Conservation (phyloP, 352 stramenopile species). For the Phytophthora quininea region DNA sequence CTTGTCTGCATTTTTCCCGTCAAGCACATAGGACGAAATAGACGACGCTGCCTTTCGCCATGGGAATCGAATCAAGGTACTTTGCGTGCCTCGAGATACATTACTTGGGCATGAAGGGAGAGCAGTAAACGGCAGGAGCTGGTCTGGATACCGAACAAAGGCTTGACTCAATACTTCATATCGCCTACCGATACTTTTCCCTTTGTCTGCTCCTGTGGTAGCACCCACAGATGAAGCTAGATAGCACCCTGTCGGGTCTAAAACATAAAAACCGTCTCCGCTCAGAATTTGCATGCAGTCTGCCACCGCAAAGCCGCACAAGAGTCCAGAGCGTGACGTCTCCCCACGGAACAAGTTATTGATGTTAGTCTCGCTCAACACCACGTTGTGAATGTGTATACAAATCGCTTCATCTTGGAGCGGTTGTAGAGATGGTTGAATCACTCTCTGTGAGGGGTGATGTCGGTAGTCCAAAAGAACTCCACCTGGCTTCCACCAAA, state of each 20-base stretch:
- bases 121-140: constrained; percentile 72
- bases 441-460: constrained; percentile 68
- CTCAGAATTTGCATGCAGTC: constrained; percentile 85
- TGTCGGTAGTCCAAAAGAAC: constrained; percentile 74
- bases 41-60: constrained; percentile 55
- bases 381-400: constrained; percentile 69
- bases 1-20: constrained; percentile 28
- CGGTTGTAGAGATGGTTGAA: constrained; percentile 71
- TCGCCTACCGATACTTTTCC: constrained; percentile 40
- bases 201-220: constrained; percentile 9
- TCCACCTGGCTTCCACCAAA: constrained; percentile 60
- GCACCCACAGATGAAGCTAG: constrained; percentile 31
- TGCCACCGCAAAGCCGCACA: constrained; percentile 67
- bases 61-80: constrained; percentile 76
- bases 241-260: constrained; percentile 71
- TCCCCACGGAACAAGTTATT: constrained; percentile 59
- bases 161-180: constrained; percentile 69
- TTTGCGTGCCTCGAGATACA: constrained; percentile 46
- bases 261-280: constrained; percentile 73
- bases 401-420: constrained; percentile 76
- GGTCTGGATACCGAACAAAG: constrained; percentile 75
- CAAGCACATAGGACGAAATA: constrained; percentile 46
- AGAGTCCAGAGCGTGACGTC: constrained; percentile 54
- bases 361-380: constrained; percentile 57
- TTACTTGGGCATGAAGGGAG: constrained; percentile 71